These are phyloP conservation scores for Pichia sp. DNA, from an alignment of 1,139 yeast genomes.

Conservation along the genomic window DNA sequence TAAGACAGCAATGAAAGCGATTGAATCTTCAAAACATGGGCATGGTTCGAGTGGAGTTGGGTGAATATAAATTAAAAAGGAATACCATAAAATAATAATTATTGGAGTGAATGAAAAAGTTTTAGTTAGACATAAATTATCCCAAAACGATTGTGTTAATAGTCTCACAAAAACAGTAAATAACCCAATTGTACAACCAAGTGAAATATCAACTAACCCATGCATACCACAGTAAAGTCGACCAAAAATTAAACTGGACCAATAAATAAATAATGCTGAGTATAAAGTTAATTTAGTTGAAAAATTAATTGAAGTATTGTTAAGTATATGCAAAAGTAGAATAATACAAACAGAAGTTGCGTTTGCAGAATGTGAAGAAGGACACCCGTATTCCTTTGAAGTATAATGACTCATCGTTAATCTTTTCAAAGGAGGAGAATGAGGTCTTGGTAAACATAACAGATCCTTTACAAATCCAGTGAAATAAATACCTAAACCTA, in stretches of 20 bases:
- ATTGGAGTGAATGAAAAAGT: conserved; percentile 30
- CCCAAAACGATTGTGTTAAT: conserved; percentile 35
- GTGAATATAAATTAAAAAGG: conserved; percentile 53
- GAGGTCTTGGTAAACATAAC: conserved; percentile 86
- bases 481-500: conserved; percentile 80
- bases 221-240: conserved; percentile 97
- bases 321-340: conserved; percentile 26
- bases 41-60: conserved; percentile 89
- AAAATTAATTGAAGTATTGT: conserved; percentile 34
- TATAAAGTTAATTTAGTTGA: background rate
- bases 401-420: conserved; percentile 87
- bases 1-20: conserved; percentile 87
- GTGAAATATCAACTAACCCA: conserved; percentile 69
- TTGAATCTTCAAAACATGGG: conserved; percentile 94
- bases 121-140: conserved; percentile 30
- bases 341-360: conserved; percentile 73
- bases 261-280: conserved; percentile 39
- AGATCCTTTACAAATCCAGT: conserved; percentile 78
- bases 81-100: conserved; percentile 32
- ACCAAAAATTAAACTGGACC: conserved; percentile 65
- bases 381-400: conserved; percentile 90
- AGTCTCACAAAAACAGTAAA: conserved; percentile 39
- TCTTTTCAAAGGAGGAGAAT: conserved; percentile 86
- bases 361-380: conserved; percentile 88
- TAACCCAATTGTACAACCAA: conserved; percentile 63